phyloP scores from a whole-genome alignment of 768 basidiomycete genomes.

The Harrya chromipes region DNA sequence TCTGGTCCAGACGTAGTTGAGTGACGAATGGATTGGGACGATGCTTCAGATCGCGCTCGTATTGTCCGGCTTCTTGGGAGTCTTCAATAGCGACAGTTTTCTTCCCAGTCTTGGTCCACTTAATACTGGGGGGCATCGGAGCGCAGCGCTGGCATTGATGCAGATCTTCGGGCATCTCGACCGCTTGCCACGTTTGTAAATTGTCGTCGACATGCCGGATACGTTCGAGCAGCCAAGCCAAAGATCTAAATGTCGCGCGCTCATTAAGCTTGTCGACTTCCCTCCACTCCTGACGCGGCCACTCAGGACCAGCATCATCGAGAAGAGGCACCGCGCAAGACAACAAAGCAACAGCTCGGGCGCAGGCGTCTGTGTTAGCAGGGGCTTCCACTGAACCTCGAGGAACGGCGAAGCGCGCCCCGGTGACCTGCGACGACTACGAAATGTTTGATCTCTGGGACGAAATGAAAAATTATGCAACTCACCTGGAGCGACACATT shows the following conservation, averaged over 20 bases:
- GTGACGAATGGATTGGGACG: conserved; percentile 86
- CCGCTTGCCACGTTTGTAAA: conserved; percentile 64
- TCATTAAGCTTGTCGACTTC: conserved; percentile 89
- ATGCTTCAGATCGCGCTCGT: conserved; percentile 83
- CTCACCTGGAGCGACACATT: conserved; percentile 55
- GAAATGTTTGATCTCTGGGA: conserved; percentile 5
- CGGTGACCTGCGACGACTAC: conserved; percentile 51
- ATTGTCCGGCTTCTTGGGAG: conserved; percentile 80
- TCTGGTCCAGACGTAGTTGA: conserved; percentile 66
- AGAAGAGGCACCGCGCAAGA: conserved; percentile 72
- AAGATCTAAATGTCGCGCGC: conserved; percentile 69
- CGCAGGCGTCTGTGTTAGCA: conserved; percentile 60
- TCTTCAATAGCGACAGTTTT: conserved; percentile 74
- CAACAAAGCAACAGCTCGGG: conserved; percentile 73
- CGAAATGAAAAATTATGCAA: not conserved
- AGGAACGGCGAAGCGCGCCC: conserved; percentile 69
- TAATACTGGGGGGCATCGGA: conserved; percentile 69
- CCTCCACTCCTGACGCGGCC: conserved; percentile 70
- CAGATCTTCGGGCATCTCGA: conserved; percentile 43
- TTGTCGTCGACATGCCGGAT: conserved; percentile 70
- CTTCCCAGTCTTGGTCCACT: conserved; percentile 66
- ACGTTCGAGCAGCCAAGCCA: conserved; percentile 88
- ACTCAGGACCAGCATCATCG: conserved; percentile 70
- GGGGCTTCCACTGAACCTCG: conserved; percentile 46
- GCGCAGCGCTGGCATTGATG: conserved; percentile 77